Conservation (phyloP, 768 basidiomycete species). For the Clavulina sp. region DNA sequence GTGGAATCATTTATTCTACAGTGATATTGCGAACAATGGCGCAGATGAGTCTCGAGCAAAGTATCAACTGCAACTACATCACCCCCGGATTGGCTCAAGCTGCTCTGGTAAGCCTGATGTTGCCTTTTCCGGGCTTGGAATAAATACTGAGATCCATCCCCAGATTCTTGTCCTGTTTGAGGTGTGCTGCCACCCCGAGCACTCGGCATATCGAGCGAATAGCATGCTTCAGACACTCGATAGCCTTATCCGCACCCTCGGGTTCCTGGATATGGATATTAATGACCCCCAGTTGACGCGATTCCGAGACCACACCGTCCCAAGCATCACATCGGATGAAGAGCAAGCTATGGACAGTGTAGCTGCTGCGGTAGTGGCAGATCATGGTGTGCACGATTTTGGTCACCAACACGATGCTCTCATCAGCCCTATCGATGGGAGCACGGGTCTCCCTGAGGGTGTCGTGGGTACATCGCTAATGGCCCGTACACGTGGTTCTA, state of each 20-base stretch:
- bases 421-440: not conserved
- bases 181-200: not conserved
- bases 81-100: not conserved
- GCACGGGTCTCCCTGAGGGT: not conserved
- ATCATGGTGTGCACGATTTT: not conserved
- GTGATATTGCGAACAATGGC: not conserved
- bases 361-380: too few relatives aligned
- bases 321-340: too few relatives aligned
- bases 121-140: not conserved
- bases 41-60: not conserved
- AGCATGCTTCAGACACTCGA: not conserved
- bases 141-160: not conserved
- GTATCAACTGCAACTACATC: not conserved
- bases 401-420: not conserved
- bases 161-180: not conserved
- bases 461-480: not conserved
- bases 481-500: not conserved
- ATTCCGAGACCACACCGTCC: not conserved
- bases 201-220: not conserved
- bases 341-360: too few relatives aligned
- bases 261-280: not conserved
- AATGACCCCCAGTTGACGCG: not conserved
- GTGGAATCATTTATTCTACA: not conserved
- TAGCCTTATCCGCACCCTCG: not conserved
- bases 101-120: not conserved